Evolutionary conservation across 164 flowering plant species (phyloP).

Genomic region (Amborella trichopoda): DNA sequence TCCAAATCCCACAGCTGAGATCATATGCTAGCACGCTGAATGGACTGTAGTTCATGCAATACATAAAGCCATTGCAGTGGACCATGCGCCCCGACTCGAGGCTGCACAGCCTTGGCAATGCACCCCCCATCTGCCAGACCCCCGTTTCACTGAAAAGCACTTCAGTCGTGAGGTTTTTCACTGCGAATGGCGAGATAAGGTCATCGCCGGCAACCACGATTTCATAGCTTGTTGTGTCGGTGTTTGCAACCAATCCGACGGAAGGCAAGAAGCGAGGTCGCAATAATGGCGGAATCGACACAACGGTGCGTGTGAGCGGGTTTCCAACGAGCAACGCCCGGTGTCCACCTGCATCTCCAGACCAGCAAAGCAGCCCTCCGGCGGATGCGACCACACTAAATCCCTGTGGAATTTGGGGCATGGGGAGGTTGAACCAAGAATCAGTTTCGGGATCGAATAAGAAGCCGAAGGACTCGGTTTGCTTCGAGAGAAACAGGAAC

Average conservation of each 20-base stretch:
- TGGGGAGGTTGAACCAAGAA: slow-evolving; percentile 49
- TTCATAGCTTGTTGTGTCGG: slow-evolving; percentile 38
- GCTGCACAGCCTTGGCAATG: slow-evolving; percentile 71
- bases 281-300: slow-evolving; percentile 52
- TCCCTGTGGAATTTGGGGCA: slow-evolving; percentile 41
- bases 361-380: slow-evolving; percentile 66
- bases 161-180: slow-evolving; percentile 69
- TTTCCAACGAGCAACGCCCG: slow-evolving; percentile 51
- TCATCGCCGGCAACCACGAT: slow-evolving; percentile 79
- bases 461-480: slow-evolving; percentile 18
- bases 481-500: slow-evolving; percentile 68
- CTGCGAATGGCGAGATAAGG: slow-evolving; percentile 73
- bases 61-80: slow-evolving; percentile 33
- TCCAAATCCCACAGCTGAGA: slow-evolving; percentile 32
- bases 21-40: slow-evolving; percentile 58
- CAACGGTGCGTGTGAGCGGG: slow-evolving; percentile 41
- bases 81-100: slow-evolving; percentile 72
- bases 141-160: slow-evolving; percentile 48
- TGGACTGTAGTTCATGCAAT: slow-evolving; percentile 85
- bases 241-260: slow-evolving; percentile 37
- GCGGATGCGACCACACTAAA: slow-evolving; percentile 69
- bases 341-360: slow-evolving; percentile 52
- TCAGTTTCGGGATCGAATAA: slow-evolving; percentile 56
- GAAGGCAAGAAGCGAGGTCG: slow-evolving; percentile 73
- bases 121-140: slow-evolving; percentile 49